These are phyloP conservation scores for Metschnikowia kunwiensis DNA, from an alignment of 805 yeast species.

Conservation along the genomic window DNA sequence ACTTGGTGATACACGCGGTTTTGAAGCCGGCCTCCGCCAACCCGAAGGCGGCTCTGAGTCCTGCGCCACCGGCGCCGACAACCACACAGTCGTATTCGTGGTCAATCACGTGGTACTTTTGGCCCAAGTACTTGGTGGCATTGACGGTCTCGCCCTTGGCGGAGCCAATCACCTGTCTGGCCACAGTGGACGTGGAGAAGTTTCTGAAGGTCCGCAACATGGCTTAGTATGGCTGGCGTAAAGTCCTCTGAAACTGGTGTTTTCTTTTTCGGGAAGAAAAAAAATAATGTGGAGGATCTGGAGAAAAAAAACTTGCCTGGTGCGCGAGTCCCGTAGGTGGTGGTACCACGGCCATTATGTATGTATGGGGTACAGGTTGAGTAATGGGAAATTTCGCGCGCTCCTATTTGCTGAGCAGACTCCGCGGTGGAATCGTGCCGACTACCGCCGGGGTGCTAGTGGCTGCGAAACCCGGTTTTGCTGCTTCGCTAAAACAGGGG, in stretches of 20 bases:
- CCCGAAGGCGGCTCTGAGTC: slow-evolving; percentile 97
- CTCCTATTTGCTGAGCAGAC: slow-evolving; percentile 18
- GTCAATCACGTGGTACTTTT: slow-evolving; percentile 88
- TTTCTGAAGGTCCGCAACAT: slow-evolving; percentile 23
- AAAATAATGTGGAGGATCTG: slow-evolving; percentile 1
- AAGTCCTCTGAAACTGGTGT: not conserved
- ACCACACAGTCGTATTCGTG: slow-evolving; percentile 98
- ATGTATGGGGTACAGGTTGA: slow-evolving; percentile 18
- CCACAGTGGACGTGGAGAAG: slow-evolving; percentile 29
- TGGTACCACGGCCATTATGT: slow-evolving; percentile 2
- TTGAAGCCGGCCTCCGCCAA: slow-evolving; percentile 95
- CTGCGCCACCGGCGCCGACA: slow-evolving; percentile 99
- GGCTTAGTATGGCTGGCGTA: no score
- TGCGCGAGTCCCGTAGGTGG: slow-evolving; percentile 1
- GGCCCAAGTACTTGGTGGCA: slow-evolving; percentile 43
- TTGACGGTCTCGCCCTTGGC: slow-evolving; percentile 39
- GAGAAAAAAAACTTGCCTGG: slow-evolving; percentile 5
- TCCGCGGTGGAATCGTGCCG: slow-evolving; percentile 6
- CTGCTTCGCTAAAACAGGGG: no score
- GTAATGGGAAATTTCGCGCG: slow-evolving; percentile 19
- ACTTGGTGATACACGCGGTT: slow-evolving; percentile 94
- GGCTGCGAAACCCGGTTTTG: slow-evolving; percentile 11
- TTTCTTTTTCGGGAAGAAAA: not conserved
- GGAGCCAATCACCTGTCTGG: slow-evolving; percentile 36
- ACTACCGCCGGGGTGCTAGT: slow-evolving; percentile 9